Base-by-base conservation (phyloP, 163 green algal species). In the Chlamydomonas reinhardtii region DNA sequence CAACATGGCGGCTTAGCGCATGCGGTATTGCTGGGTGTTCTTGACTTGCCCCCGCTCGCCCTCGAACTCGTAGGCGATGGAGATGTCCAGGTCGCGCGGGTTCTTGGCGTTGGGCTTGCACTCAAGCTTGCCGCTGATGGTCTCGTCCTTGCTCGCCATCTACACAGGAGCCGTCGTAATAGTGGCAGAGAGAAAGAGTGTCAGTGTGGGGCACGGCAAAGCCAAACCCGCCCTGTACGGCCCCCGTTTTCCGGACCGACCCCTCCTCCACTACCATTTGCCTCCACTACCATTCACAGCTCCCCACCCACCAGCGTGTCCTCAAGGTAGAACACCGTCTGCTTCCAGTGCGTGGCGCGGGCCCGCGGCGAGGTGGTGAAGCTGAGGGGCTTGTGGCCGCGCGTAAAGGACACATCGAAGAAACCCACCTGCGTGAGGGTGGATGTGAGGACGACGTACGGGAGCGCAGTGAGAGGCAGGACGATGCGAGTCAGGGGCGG, bases 251-350 rank as follows among this genome's bases (percentile, higher is more conserved):
- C n/a, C n/a, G n/a, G n/a, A n/a, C n/a, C n/a, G n/a, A n/a, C n/a
- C n/a, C n/a, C n/a, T n/a, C n/a, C n/a, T n/a, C n/a, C n/a, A n/a
- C n/a, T n/a, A n/a, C n/a, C n/a, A n/a, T n/a, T n/a, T n/a, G n/a
- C n/a, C n/a, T n/a, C n/a, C 65, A 37, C n/a, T n/a, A 25, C n/a
- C 17, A 39, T n/a, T n/a, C n/a, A 43, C 65, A 71, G 3, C 64
- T 15, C 31, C 32, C 25, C 64, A 66, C 62, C 48, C 48, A 84
- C 79, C 68, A 99, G 82, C 0, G 90, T 92, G 66, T 99, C 95
- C 81, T 98, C 91, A 54, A 99, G 86, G 87, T 99, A 99, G 79
- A 99, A 97, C 6, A 99, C 96, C 3, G 97, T 99, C 90, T 99
- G 97, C 92, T 99, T 99, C 97, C 97, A 99, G 92, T 99, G 97